These are phyloP conservation scores for Chenopodium formosanum DNA, from an alignment of 148 eudicot genomes.

Conservation along the genomic window DNA sequence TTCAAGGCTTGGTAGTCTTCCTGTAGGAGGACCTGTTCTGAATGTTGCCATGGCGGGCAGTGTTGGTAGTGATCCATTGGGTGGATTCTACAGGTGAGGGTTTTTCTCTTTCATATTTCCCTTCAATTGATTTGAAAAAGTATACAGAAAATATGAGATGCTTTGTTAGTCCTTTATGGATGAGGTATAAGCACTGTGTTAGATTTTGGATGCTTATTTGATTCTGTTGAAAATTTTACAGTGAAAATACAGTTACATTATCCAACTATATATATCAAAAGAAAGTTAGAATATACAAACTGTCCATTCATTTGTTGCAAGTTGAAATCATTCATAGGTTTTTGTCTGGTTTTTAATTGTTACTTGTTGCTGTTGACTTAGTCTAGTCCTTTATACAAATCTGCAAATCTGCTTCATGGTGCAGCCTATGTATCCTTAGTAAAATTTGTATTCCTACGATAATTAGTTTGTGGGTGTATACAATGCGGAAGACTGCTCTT, in stretches of 20 bases:
- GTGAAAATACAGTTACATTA: neutral
- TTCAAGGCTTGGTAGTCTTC: constrained; percentile 88
- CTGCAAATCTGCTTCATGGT: neutral
- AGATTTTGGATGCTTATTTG: neutral
- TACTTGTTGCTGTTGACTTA: neutral
- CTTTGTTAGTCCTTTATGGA: neutral
- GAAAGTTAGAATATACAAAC: neutral
- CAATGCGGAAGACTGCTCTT: neutral
- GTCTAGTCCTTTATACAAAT: neutral
- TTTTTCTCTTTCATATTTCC: neutral
- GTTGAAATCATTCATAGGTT: neutral
- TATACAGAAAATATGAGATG: neutral
- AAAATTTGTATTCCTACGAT: neutral
- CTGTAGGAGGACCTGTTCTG: constrained; percentile 57
- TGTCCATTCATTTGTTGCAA: neutral
- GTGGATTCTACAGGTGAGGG: constrained; percentile 85
- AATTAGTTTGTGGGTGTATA: neutral
- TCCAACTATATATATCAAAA: neutral
- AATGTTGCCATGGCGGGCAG: constrained; percentile 97
- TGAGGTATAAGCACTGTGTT: neutral
- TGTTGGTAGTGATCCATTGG: constrained; percentile 95
- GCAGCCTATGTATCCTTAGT: neutral
- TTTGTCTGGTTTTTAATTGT: neutral
- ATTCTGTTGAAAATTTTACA: neutral
- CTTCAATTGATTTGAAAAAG: neutral